Base-by-base conservation (phyloP, 352 stramenopile genomes). In the Pythium plurisporium region DNA sequence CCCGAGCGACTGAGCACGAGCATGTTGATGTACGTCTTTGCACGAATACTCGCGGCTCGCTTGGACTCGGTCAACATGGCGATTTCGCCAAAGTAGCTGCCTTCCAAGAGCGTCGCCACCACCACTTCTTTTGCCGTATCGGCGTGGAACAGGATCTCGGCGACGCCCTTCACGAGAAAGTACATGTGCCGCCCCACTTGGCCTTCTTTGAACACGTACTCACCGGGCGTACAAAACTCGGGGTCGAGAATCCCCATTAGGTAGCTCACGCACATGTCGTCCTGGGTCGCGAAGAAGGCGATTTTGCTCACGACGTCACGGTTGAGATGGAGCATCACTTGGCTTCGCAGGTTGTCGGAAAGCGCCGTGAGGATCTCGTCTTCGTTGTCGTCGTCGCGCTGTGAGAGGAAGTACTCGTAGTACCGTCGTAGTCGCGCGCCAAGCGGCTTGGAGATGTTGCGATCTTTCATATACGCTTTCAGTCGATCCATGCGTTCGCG, bases 151-250 rank as follows among this genome's bases (percentile, higher is more conserved):
- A 92, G 54, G 9, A 92, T 76, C 50, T 91, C 82, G 12, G 80
- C 82, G 7, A 72, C 64, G 10, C 82, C 82, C 45, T 89, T 89
- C 43, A 91, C 76, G 8, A 92, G 66, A 55, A 92, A 92, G 47
- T 92, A 92, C 82, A 92, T 92, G 68, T 92, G 80, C 2, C 82
- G 72, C 11, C 82, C 82, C 0, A 91, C 65, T 51, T 89, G 76
- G 6, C 82, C 82, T 73, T 92, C 80, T 45, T 92, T 89, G 67
- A 92, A 92, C 3, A 92, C 79, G 46, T 83, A 92, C 52, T 92
- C 80, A 1, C 77, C 74, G 2, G 82, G 80, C 0, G 82, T 90
- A 40, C 80, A 92, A 54, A 87, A 92, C 54, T 92, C 82, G 0
- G 79, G 78, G 34, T 87, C 78, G 14, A 92, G 58, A 33, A 92